phyloP scores from a whole-genome alignment of 345 rosid species.

The Salix koriyanagi region DNA sequence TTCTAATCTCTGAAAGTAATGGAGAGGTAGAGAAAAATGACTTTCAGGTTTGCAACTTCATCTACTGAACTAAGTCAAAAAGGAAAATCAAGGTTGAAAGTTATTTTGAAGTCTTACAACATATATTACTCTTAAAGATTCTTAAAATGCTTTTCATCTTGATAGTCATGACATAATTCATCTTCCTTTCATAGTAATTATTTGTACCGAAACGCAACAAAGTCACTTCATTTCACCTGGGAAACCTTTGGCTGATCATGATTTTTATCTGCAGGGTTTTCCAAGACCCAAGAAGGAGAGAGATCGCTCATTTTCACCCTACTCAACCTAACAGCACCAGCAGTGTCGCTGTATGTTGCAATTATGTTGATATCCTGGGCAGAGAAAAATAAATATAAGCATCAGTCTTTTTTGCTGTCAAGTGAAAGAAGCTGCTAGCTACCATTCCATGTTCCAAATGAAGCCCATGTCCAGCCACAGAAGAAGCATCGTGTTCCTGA shows the following conservation, averaged over 20 bases:
- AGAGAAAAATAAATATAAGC: constrained; percentile 24
- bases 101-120: neutral
- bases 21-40: constrained; percentile 5
- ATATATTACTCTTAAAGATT: neutral
- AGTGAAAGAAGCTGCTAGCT: constrained; percentile 11
- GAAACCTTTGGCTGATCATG: constrained; percentile 35
- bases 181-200: neutral
- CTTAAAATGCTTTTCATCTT: neutral
- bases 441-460: constrained; percentile 55
- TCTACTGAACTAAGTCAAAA: constrained; percentile 4
- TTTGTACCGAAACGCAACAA: neutral
- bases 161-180: neutral
- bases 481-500: constrained; percentile 29
- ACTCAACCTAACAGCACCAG: constrained; percentile 55
- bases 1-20: constrained; percentile 18
- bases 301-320: constrained; percentile 79
- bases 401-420: constrained; percentile 5
- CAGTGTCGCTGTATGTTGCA: constrained; percentile 74
- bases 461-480: constrained; percentile 31
- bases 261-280: constrained; percentile 46
- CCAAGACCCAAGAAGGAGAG: constrained; percentile 88
- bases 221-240: constrained; percentile 40
- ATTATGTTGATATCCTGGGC: constrained; percentile 83
- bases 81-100: neutral
- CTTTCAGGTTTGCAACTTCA: constrained; percentile 1